Conservation (phyloP, 2,329 filamentous ascomycete species). For the Epicoccum nigrum region DNA sequence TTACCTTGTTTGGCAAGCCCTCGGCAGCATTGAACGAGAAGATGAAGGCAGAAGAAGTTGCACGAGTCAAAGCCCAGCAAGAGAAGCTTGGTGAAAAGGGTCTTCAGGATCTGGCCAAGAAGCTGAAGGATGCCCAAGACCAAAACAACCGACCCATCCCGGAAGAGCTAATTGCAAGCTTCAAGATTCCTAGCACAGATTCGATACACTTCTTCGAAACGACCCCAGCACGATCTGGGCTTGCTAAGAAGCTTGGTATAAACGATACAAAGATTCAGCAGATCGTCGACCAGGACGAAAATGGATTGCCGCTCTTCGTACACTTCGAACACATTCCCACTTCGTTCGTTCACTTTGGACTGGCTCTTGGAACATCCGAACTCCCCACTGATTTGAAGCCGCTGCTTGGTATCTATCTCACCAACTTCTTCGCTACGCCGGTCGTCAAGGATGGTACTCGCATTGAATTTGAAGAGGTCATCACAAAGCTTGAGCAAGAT, state of each 20-base stretch:
- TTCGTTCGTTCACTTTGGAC: conserved; percentile 85
- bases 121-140: conserved; percentile 80
- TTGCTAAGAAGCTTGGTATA: conserved; percentile 73
- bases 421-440: conserved; percentile 94
- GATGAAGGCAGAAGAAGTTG: conserved; percentile 81
- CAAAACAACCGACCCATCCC: conserved; percentile 91
- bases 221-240: conserved; percentile 79
- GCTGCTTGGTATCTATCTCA: conserved; percentile 80
- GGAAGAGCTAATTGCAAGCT: conserved; percentile 76
- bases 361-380: conserved; percentile 78
- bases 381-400: conserved; percentile 85
- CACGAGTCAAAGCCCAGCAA: conserved; percentile 78
- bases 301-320: conserved; percentile 79
- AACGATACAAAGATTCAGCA: conserved; percentile 74
- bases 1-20: conserved; percentile 87
- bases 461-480: conserved; percentile 88
- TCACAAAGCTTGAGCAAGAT: conserved; percentile 87
- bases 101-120: conserved; percentile 73
- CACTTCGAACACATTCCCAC: conserved; percentile 95
- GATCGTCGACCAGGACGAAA: conserved; percentile 72
- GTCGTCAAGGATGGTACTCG: conserved; percentile 76
- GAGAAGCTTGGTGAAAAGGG: conserved; percentile 81
- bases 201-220: conserved; percentile 96
- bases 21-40: conserved; percentile 79
- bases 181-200: conserved; percentile 81